Evolutionary conservation across 805 yeast species (phyloP), one percentile per base, ranked within the genome.

Genomic region (Candida ipomoeae): DNA sequence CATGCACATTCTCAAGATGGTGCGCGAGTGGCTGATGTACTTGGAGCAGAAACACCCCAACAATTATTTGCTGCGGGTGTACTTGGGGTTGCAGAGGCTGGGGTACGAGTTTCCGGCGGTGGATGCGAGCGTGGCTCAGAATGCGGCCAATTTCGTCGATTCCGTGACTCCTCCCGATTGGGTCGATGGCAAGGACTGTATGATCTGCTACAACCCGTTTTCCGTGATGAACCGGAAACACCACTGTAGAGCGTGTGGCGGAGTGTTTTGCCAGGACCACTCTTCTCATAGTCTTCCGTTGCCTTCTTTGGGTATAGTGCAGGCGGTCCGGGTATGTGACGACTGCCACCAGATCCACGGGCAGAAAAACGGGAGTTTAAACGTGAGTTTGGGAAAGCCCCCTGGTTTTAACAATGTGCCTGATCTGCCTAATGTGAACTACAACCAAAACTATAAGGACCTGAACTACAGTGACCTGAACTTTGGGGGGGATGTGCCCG

Each of bases 201-300:
- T 94, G 97, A 82, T 89, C 49, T 89, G 97, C 58, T 89, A 95
- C 46, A 81, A 77, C 39, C 71, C 84, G 14, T 94, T 94, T 63
- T 75, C 94, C 1, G 78, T 92, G 63, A 71, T 91, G 53, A 90
- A 88, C 65, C 78, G 99, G 62, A 90, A 92, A 65, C 99, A 94
- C 66, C 99, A 94, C 68, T 94, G 99, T 67, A 79, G 99, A 48
- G 86, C 96, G 47, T 94, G 99, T 70, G 99, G 99, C 21, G 97
- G 97, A 3, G 96, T 89, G 0, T 92, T 79, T 63, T 84, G 96
- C 66, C 91, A 87, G 56, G 78, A 81, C 5, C 96, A 95, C 67
- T 89, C 97, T n/a, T 72, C 85, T 1, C 81, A 87, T 57, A 74
- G 67, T 44, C 73, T 83, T 33, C 84, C 91, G 8, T 71, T 94